Base-by-base conservation (phyloP, 495 filamentous ascomycete genomes). In the Opeltia flavorubescens region DNA sequence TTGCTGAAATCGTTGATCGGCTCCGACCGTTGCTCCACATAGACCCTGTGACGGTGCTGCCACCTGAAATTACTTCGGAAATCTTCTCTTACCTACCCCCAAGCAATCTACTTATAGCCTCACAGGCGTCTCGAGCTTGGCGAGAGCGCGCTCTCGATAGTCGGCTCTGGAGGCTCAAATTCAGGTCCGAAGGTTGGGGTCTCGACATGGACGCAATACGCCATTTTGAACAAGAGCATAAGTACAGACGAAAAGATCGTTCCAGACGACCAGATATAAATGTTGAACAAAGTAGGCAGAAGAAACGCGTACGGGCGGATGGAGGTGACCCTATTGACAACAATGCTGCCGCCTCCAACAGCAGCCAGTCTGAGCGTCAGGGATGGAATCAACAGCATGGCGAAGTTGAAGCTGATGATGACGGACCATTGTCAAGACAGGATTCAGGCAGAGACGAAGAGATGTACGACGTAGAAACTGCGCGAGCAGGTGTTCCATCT, bases 1-100 rank as follows among this genome's bases (percentile, higher is more conserved):
- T 94, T 43, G 77, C 81, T 13, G 71, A 77, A n/a, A 76, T 95
- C 18, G 85, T 91, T 21, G 80, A 84, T 34, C 70, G 74, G 34
- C 66, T 94, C 15, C 78, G 80, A 39, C 84, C 81, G 6, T 75
- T 85, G 5, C 79, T 94, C 21, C 87, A 95, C 62, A 86, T 95
- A 64, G 86, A 98, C 64, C 94, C 94, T 38, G 75, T 94, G 26
- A 64, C 76, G 48, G 77, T 84, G 55, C 76, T 98, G 7, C 91
- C 91, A 0, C 76, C 84, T 1, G 91, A 98, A 59, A 77, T 96
- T 47, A 89, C 83, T 42, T 79, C 87, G 45, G 80, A 91, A 55
- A 81, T 95, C 13, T 81, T 96, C 33, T 83, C 81, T 26, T 94
- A 85, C 57, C 76, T 98, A 26, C 80, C 86, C 31, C 78, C 85